Percentiles rank a stretch among this genome's conserved stretches.
These are phyloP conservation scores for Fusarium papillatum DNA, from an alignment of 2,329 filamentous ascomycete genomes.

Conservation along the genomic window DNA sequence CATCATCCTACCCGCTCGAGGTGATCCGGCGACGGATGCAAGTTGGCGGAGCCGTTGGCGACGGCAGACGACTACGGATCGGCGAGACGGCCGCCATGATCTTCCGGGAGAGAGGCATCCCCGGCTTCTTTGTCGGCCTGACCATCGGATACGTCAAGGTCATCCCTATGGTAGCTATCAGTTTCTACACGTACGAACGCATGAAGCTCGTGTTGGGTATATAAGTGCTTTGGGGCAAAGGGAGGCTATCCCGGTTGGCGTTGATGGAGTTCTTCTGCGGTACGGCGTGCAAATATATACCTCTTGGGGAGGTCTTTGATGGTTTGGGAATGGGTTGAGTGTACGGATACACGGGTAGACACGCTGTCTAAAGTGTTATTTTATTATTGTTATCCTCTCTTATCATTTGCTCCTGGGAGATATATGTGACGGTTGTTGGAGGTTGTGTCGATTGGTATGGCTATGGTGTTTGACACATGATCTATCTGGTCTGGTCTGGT, in stretches of 20 bases:
- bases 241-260: conserved; percentile 33
- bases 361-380: conserved; percentile 16
- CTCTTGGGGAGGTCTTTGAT: conserved; percentile 25
- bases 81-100: conserved; percentile 84
- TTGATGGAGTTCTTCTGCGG: conserved; percentile 38
- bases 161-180: conserved; percentile 85
- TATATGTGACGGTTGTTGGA: neutral
- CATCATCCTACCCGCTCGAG: conserved; percentile 92
- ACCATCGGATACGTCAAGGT: conserved; percentile 97
- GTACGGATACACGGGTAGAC: conserved; percentile 19
- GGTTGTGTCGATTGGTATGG: neutral
- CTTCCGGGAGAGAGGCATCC: conserved; percentile 79
- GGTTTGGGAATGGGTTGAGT: conserved; percentile 6
- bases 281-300: conserved; percentile 26
- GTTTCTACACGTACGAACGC: conserved; percentile 76
- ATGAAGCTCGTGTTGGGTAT: conserved; percentile 76
- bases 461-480: neutral
- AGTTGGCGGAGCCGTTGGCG: conserved; percentile 93
- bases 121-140: conserved; percentile 92
- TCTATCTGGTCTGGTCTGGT: neutral
- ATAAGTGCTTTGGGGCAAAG: conserved; percentile 50
- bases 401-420: neutral
- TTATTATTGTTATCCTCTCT: neutral
- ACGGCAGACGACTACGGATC: conserved; percentile 84
- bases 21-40: conserved; percentile 96